Conservation (phyloP, 352 stramenopile genomes). For the Plasmopara muralis region DNA sequence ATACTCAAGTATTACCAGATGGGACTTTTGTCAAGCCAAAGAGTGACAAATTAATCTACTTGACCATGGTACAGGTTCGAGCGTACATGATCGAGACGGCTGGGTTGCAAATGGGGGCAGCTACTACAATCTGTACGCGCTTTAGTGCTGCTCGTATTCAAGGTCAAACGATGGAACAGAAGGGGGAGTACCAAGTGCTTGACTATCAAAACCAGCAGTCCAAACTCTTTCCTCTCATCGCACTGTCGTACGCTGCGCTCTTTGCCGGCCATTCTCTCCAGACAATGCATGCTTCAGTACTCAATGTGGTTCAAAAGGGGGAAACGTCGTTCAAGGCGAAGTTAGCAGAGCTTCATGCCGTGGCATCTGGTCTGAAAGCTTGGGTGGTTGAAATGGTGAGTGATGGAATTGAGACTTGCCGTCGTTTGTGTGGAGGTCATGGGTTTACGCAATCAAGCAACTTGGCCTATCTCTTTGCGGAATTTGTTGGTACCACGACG, state of each 20-base stretch:
- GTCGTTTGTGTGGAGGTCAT: constrained; percentile 39
- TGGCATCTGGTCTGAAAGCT: constrained; percentile 48
- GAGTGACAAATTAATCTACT: constrained; percentile 61
- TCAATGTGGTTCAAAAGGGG: constrained; percentile 35
- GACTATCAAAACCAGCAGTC: constrained; percentile 58
- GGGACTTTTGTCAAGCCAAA: constrained; percentile 52
- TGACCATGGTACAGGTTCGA: constrained; percentile 47
- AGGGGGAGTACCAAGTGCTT: constrained; percentile 48
- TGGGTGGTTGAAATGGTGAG: constrained; percentile 36
- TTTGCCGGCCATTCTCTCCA: constrained; percentile 28
- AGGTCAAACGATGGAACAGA: constrained; percentile 29
- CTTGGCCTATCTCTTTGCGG: constrained; percentile 25
- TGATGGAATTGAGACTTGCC: constrained; percentile 42
- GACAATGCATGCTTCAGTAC: constrained; percentile 26
- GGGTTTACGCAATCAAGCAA: constrained; percentile 34
- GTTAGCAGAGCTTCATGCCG: constrained; percentile 45
- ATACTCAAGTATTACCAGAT: constrained; percentile 41
- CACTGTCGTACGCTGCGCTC: constrained; percentile 20
- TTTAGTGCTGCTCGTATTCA: constrained; percentile 49
- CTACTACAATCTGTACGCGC: constrained; percentile 41
- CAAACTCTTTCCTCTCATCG: constrained; percentile 39
- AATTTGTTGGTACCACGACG: constrained; percentile 42
- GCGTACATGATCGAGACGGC: constrained; percentile 22
- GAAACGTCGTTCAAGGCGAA: constrained; percentile 27
- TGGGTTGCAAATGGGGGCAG: constrained; percentile 10